Base-by-base conservation (phyloP, 2,329 filamentous ascomycete genomes). In the Aureobasidium uvarum region DNA sequence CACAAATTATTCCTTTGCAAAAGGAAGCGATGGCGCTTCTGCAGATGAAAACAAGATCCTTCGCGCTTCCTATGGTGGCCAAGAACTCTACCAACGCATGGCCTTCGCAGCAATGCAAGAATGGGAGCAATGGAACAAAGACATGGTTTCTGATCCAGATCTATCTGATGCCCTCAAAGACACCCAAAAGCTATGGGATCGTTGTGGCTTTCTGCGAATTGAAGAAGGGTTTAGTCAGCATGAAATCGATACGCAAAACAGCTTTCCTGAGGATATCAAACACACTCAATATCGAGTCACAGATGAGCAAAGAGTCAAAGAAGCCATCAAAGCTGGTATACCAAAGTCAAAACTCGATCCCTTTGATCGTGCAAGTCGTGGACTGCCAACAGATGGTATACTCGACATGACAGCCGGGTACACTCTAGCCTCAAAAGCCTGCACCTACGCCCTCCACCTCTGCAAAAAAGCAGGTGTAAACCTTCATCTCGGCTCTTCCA, bases 101-200 rank as follows among this genome's bases (percentile, higher is more conserved):
- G 68, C 69, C 11, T 70, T 71, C 48, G 67, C 68, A 36, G 70
- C 71, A 10, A 71, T 71, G 68, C 64, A 69, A 20, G 69, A 69
- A 38, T 80, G 75, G 72, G 77, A 74, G 54, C 70, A 72, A 55
- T 73, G 74, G 54, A 72, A 76, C 7, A 74, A 41, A 11, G 14
- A 60, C 6, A 41, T 65, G 39, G 11, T 10, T 3, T 18, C 13
- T 13, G 54, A 33, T 31, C 4, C 18, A 2, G 33, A 52, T 13
- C 23, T 54, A 1, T 54, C 63, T 16, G n/a, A 52, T 11, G 33
- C n/a, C 0, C 38, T 65, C 8, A 33, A 18, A n/a, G 50, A 51
- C n/a, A 45, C 36, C 5, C 52, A 65, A 5, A 69, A 68, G 33
- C 52, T 73, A 5, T 73, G 71, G 71, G 66, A 71, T 41, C 69